Percentiles rank a stretch among this genome's conserved stretches.
Evolutionary conservation across 2,329 filamentous ascomycete genomes (phyloP).

Genomic region (Fusarium pseudoanthophilum): DNA sequence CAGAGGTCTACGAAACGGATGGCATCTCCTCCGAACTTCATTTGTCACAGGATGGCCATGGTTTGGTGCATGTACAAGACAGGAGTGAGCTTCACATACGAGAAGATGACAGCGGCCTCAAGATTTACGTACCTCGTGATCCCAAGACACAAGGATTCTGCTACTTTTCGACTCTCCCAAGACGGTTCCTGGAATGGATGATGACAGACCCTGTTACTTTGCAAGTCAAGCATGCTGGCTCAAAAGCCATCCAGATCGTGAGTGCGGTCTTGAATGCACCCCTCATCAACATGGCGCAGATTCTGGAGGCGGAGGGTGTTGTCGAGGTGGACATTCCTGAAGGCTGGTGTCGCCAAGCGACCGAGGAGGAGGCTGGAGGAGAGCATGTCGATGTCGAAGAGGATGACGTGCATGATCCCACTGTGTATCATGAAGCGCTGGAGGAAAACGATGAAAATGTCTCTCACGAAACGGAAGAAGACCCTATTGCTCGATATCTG

Average conservation of each 20-base stretch:
- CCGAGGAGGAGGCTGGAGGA: background rate
- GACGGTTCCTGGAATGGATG: conserved; percentile 48
- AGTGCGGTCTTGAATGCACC: conserved; percentile 28
- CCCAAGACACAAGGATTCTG: conserved; percentile 43
- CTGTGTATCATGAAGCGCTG: background rate
- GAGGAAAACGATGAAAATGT: background rate
- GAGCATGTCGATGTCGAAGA: background rate
- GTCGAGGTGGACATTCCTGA: conserved; percentile 23
- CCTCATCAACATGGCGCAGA: conserved; percentile 26
- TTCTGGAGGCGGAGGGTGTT: conserved; percentile 37
- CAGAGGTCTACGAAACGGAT: conserved; percentile 46
- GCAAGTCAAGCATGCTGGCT: background rate
- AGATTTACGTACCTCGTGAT: conserved; percentile 48
- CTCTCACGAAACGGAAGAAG: background rate
- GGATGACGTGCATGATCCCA: background rate
- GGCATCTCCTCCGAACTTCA: conserved; percentile 44
- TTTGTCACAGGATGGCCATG: conserved; percentile 43
- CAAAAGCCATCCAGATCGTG: conserved; percentile 21
- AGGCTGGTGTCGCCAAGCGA: background rate
- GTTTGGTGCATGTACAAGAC: conserved; percentile 28
- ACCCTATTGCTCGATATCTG: background rate
- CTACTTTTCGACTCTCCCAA: conserved; percentile 44
- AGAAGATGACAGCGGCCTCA: conserved; percentile 35
- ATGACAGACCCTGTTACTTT: conserved; percentile 45
- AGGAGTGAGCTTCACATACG: conserved; percentile 46